These are phyloP conservation scores for Lachnellula cervina DNA, from an alignment of 2,329 filamentous ascomycete genomes.

Conservation along the genomic window DNA sequence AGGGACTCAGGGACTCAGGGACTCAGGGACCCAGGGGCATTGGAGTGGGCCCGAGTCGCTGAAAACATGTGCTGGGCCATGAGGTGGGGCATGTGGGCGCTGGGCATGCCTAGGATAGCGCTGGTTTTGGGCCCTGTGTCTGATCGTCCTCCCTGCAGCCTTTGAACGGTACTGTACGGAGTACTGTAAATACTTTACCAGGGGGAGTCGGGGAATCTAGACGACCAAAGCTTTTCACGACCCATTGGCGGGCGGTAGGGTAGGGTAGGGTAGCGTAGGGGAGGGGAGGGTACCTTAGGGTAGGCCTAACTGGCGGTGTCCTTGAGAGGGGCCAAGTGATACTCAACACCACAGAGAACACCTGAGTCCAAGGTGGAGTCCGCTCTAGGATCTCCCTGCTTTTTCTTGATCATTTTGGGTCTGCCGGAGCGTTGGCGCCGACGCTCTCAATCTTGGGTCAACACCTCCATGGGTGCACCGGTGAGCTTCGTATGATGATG, in stretches of 20 bases:
- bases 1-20: too few species aligned
- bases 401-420: not conserved
- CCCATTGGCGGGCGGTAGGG: too few species aligned
- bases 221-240: not conserved
- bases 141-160: constrained; percentile 11
- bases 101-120: not conserved
- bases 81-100: not conserved
- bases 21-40: not conserved
- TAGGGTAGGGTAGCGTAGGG: too few species aligned
- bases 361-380: not conserved
- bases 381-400: not conserved
- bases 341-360: too few species aligned
- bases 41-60: not conserved
- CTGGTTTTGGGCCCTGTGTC: constrained; percentile 4
- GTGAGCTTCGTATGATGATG: not conserved
- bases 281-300: too few species aligned
- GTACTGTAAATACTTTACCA: too few species aligned
- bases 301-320: not conserved
- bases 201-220: not conserved
- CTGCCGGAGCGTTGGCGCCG: not conserved
- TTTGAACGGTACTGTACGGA: too few species aligned
- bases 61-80: not conserved
- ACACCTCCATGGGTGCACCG: not conserved
- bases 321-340: not conserved
- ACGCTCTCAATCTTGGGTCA: not conserved